Evolutionary conservation across 1,284 basidiomycete genomes (phyloP).

Genomic region (Cutaneotrichosporon mucoides): DNA sequence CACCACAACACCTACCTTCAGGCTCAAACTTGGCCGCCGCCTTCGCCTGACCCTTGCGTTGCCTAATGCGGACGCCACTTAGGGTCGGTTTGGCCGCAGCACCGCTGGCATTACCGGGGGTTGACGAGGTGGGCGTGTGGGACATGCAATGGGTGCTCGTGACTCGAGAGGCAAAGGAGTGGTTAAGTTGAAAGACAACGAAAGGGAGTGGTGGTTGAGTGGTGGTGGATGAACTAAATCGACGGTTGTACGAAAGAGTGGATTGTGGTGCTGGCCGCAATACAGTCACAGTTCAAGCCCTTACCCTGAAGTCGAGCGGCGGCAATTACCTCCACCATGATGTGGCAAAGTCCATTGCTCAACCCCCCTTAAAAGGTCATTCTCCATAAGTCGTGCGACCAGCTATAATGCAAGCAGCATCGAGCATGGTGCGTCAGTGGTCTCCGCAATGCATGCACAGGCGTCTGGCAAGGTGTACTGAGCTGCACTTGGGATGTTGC

Average conservation of each 20-base stretch:
- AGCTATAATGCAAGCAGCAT: too few species aligned
- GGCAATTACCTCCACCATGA: too few species aligned
- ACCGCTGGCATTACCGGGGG: constrained; percentile 45
- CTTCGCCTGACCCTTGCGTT: constrained; percentile 52
- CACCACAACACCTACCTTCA: constrained; percentile 45
- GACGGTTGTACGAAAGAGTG: not conserved
- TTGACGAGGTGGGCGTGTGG: constrained; percentile 44
- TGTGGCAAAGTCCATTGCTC: too few species aligned
- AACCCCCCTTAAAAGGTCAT: too few species aligned
- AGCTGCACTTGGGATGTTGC: too few species aligned
- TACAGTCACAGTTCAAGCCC: too few species aligned
- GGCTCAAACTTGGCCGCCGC: constrained; percentile 56
- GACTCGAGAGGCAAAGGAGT: not conserved
- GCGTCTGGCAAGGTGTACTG: too few species aligned
- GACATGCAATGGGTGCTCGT: constrained; percentile 42
- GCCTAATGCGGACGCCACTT: constrained; percentile 52
- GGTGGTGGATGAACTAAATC: not conserved
- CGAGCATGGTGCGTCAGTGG: too few species aligned
- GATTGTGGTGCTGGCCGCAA: too few species aligned
- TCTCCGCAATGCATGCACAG: too few species aligned
- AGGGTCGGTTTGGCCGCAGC: constrained; percentile 49
- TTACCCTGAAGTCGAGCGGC: too few species aligned
- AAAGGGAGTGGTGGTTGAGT: not conserved
- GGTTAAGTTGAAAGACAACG: not conserved
- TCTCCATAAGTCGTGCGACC: too few species aligned